phyloP scores from a whole-genome alignment of 129 eudicot genomes.

The Rutidosis leptorrhynchoides region DNA sequence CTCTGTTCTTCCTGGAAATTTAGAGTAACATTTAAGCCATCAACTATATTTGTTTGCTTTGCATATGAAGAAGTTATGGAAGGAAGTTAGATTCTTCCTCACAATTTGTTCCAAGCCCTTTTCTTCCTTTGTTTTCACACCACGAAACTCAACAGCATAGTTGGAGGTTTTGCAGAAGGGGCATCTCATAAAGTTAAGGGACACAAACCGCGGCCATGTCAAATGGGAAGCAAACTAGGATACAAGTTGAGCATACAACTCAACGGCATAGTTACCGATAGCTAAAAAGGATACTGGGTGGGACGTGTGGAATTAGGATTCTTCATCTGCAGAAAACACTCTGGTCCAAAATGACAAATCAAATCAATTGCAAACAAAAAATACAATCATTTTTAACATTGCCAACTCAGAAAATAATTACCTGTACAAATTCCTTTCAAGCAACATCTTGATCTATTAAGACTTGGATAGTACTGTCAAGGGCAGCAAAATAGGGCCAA shows the following conservation, averaged over 20 bases:
- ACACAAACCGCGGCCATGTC: neutral
- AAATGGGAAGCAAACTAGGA: neutral
- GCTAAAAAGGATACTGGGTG: conserved; percentile 88
- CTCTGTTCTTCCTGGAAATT: conserved; percentile 81
- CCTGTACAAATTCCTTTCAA: conserved; percentile 97
- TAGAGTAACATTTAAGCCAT: neutral
- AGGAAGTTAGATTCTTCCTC: too few species aligned
- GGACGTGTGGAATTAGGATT: conserved; percentile 93
- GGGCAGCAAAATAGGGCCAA: too few species aligned
- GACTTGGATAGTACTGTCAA: conserved; percentile 98
- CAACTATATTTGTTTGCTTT: neutral
- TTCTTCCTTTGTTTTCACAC: conserved; percentile 91
- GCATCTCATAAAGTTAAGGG: conserved; percentile 65
- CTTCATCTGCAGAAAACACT: conserved; percentile 98
- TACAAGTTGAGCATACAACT: neutral
- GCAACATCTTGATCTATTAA: conserved; percentile 96
- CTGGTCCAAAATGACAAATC: conserved; percentile 28
- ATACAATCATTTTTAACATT: too few species aligned
- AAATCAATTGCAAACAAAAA: too few species aligned
- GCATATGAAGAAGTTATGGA: too few species aligned
- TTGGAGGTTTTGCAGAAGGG: conserved; percentile 92
- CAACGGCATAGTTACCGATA: too few species aligned
- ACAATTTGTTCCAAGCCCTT: conserved; percentile 92
- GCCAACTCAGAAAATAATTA: conserved; percentile 27
- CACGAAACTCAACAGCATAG: conserved; percentile 96